Conservation (phyloP, 176 grass and related monocot species). For the Pontederia crassipes region DNA sequence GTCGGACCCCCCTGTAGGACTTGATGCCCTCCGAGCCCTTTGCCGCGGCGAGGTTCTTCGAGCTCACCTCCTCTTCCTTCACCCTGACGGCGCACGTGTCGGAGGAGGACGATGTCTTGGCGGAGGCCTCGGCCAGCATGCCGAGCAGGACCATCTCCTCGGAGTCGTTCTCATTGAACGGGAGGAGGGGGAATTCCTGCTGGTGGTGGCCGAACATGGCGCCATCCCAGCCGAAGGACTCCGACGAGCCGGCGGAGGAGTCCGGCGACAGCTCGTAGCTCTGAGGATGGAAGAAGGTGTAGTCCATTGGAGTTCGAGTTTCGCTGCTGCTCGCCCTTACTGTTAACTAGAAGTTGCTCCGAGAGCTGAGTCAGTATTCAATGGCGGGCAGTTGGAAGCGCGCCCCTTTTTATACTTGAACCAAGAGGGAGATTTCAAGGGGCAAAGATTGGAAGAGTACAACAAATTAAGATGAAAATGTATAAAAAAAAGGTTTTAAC, state of each 20-base stretch:
- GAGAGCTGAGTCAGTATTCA: slow-evolving; percentile 1
- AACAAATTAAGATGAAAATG: too few species aligned
- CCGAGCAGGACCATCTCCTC: slow-evolving; percentile 30
- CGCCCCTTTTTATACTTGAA: slow-evolving; percentile 12
- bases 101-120: not conserved
- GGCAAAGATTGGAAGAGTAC: too few species aligned
- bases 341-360: not conserved
- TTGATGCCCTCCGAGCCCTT: not conserved
- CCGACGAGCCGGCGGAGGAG: slow-evolving; percentile 28
- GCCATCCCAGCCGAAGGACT: slow-evolving; percentile 12
- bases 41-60: not conserved
- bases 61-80: slow-evolving; percentile 16
- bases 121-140: slow-evolving; percentile 11
- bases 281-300: not conserved
- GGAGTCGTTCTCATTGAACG: slow-evolving; percentile 26
- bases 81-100: too few species aligned
- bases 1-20: slow-evolving; percentile 45
- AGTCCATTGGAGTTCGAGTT: slow-evolving; percentile 10
- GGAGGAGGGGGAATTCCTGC: slow-evolving; percentile 1
- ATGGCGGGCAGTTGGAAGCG: not conserved
- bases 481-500: too few species aligned
- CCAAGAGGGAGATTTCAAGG: not conserved
- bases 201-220: not conserved
- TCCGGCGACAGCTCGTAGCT: slow-evolving; percentile 23
- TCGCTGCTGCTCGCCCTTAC: too few species aligned